Base-by-base conservation (phyloP, 2,329 filamentous ascomycete species). In the Gnomoniopsis sp. region DNA sequence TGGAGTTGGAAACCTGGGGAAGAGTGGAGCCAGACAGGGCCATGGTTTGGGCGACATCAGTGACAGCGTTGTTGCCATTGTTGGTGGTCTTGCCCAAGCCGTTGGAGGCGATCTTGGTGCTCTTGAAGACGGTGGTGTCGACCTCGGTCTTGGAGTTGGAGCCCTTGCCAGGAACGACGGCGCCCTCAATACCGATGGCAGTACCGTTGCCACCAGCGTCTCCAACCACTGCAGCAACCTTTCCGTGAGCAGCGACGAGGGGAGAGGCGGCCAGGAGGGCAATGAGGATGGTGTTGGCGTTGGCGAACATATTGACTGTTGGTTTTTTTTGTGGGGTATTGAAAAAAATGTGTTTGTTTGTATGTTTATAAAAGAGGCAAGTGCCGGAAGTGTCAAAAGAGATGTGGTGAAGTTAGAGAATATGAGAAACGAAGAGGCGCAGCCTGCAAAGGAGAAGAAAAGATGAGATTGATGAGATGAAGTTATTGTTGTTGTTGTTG, bases 171-270 rank as follows among this genome's bases (percentile, higher is more conserved):
- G 77, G 75, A 17, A 79, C 72, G 56, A 75, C 63, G 38, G 64
- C 74, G 48, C 75, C 75, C 60, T 69, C 64, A 60, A 77, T 78
- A 22, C 69, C 75, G 3, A 77, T 67, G n/a, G 70, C 75, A 1
- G 75, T 77, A 22, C 70, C 70, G 65, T 78, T 78, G 62, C 75
- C 75, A 36, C 74, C 74, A 1, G 66, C 66, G 59, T 76, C 69
- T 46, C 74, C 74, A 8, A 62, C 64, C 12, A 70, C 64, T 19
- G 65, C 66, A 17, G 64, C 64, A 38, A 72, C 57, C 52, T 71
- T 71, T 63, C 70, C 70, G 57, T 72, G 70, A 33, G 68, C 70
- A 21, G 68, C 58, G 17, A 69, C 69, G 26, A 71, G 63, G 14
- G 69, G 67, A 3, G 65, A 62, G 55, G 65, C 48, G 38, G 68